These are phyloP conservation scores for Penicillium sp. DNA, from an alignment of 2,329 filamentous ascomycete species.

Conservation along the genomic window DNA sequence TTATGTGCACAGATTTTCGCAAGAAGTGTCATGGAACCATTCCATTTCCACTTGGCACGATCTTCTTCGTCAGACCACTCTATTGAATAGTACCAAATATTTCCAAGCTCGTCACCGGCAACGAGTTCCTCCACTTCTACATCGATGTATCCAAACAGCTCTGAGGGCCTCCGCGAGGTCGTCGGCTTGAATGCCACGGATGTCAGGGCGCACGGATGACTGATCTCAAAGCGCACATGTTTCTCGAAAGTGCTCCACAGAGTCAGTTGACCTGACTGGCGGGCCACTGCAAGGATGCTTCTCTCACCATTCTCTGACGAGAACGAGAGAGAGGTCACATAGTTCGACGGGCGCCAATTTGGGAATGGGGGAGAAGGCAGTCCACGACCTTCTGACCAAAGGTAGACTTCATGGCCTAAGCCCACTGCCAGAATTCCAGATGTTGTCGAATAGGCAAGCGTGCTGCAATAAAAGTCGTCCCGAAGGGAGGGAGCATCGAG, in stretches of 20 bases:
- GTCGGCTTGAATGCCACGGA: slow-evolving; percentile 78
- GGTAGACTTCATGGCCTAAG: slow-evolving; percentile 72
- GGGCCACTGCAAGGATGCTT: slow-evolving; percentile 78
- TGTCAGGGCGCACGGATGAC: slow-evolving; percentile 68
- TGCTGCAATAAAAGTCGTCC: slow-evolving; percentile 93
- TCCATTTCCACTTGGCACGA: slow-evolving; percentile 69
- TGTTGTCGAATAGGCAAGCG: slow-evolving; percentile 76
- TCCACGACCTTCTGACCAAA: slow-evolving; percentile 76
- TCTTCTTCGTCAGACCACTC: slow-evolving; percentile 66
- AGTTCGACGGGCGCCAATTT: slow-evolving; percentile 49
- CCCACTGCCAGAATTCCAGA: slow-evolving; percentile 78
- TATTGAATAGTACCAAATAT: slow-evolving; percentile 81
- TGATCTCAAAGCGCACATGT: slow-evolving; percentile 68
- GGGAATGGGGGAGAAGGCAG: slow-evolving; percentile 58
- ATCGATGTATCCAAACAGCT: slow-evolving; percentile 45
- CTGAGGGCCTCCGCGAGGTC: slow-evolving; percentile 49
- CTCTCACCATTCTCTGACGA: slow-evolving; percentile 73
- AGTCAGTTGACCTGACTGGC: slow-evolving; percentile 70
- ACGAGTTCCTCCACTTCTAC: slow-evolving; percentile 77
- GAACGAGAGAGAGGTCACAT: slow-evolving; percentile 83
- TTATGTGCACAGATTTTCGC: slow-evolving; percentile 73
- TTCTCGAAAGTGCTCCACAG: slow-evolving; percentile 69
- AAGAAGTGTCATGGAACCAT: slow-evolving; percentile 71
- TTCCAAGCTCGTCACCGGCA: slow-evolving; percentile 77
- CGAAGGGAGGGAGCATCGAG: slow-evolving; percentile 84